phyloP scores from a whole-genome alignment of 2,329 filamentous ascomycete genomes.

The Mycosphaerella sp. region DNA sequence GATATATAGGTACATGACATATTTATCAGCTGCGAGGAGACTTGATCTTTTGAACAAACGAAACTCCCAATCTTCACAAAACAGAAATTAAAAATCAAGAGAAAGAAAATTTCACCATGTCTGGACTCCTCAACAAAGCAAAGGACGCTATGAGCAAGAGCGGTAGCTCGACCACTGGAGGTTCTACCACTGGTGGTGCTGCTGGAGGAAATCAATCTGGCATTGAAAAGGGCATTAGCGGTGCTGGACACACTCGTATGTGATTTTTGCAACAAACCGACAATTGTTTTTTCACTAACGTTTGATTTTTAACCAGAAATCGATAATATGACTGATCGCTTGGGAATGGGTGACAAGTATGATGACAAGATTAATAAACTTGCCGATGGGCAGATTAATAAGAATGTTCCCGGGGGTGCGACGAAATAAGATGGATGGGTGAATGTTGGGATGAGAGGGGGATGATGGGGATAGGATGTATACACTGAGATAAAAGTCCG shows the following conservation, averaged over 20 bases:
- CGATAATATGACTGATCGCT: slow-evolving; percentile 21
- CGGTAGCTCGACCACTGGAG: slow-evolving; percentile 7
- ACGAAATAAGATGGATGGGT: not conserved
- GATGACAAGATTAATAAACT: slow-evolving; percentile 27
- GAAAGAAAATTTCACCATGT: slow-evolving; percentile 20
- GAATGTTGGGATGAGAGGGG: not conserved
- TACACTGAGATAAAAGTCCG: not conserved
- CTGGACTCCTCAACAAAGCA: slow-evolving; percentile 25
- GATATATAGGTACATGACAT: not conserved
- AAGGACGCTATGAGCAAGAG: slow-evolving; percentile 19
- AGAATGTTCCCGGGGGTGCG: slow-evolving; percentile 21
- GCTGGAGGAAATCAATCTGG: slow-evolving; percentile 10
- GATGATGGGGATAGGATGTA: not conserved
- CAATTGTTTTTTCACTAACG: no score
- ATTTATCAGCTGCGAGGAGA: no score
- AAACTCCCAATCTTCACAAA: not conserved
- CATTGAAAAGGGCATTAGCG: slow-evolving; percentile 17
- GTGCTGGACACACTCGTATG: slow-evolving; percentile 16
- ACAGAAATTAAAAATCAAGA: not conserved
- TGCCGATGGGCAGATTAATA: slow-evolving; percentile 24
- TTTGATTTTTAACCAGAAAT: slow-evolving; percentile 5
- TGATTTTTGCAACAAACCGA: no score
- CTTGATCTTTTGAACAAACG: not conserved
- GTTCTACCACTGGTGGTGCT: not conserved
- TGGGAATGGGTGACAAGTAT: slow-evolving; percentile 24